These are phyloP conservation scores for Parathielavia hyrcaniae DNA, from an alignment of 495 filamentous ascomycete genomes.

Conservation along the genomic window DNA sequence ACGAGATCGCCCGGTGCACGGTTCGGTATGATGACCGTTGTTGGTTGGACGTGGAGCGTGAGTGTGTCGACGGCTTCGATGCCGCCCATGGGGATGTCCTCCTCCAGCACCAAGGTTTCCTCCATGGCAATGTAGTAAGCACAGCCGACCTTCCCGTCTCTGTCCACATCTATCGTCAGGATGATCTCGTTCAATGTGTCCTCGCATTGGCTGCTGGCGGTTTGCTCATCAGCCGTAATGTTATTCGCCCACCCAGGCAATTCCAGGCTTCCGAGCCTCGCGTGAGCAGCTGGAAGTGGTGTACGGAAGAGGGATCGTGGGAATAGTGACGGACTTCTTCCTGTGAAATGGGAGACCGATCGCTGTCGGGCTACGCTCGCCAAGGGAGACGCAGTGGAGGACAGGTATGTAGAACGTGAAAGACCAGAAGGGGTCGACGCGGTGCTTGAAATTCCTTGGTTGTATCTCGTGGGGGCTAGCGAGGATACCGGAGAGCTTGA, in stretches of 20 bases:
- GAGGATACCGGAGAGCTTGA: conserved; percentile 1
- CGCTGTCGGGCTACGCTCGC: neutral
- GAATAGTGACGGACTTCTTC: neutral
- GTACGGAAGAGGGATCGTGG: neutral
- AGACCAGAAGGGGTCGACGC: neutral
- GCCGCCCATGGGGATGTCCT: conserved; percentile 68
- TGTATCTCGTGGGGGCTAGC: neutral
- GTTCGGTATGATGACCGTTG: conserved; percentile 67
- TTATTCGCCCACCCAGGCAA: neutral
- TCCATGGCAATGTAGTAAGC: conserved; percentile 75
- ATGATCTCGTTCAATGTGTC: conserved; percentile 71
- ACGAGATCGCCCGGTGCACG: conserved; percentile 58
- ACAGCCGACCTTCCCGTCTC: conserved; percentile 71
- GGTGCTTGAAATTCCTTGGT: neutral
- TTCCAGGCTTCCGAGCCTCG: neutral
- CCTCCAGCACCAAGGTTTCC: conserved; percentile 69
- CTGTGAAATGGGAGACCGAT: neutral
- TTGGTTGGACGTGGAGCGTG: conserved; percentile 71
- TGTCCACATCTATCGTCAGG: conserved; percentile 74
- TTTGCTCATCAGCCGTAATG: neutral
- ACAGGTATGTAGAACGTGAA: neutral
- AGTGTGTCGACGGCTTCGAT: conserved; percentile 69
- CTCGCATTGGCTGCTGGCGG: conserved; percentile 3
- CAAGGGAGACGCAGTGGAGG: neutral
- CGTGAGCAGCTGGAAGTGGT: neutral